Conservation (phyloP, 129 eudicot genomes). For the Centella asiatica region DNA sequence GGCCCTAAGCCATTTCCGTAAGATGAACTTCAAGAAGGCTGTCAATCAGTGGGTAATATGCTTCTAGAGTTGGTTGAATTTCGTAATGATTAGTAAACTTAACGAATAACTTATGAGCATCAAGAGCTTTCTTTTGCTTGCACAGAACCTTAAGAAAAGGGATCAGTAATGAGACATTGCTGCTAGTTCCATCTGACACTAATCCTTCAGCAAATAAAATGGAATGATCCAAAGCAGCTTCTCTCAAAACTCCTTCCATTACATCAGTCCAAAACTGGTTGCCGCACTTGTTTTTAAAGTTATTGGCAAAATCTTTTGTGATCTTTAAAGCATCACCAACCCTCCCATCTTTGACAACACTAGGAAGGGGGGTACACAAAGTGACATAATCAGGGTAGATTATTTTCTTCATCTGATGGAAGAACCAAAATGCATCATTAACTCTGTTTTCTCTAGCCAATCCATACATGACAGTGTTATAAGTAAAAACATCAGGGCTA, state of each 20-base stretch:
- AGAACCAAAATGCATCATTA: constrained; percentile 71
- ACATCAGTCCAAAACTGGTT: constrained; percentile 66
- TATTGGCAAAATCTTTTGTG: constrained; percentile 29
- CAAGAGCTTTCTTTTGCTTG: constrained; percentile 59
- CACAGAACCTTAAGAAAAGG: constrained; percentile 52
- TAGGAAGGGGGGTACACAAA: constrained; percentile 61
- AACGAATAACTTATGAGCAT: constrained; percentile 49
- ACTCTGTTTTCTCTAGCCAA: constrained; percentile 57
- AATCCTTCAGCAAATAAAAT: constrained; percentile 51
- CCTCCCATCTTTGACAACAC: constrained; percentile 64
- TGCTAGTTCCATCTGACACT: constrained; percentile 43
- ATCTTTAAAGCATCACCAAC: constrained; percentile 66
- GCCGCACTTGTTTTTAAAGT: constrained; percentile 14
- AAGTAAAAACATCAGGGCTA: constrained; percentile 77
- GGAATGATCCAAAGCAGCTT: constrained; percentile 40
- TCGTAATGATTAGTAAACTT: constrained; percentile 46
- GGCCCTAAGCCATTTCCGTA: constrained; percentile 55
- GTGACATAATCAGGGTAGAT: constrained; percentile 68
- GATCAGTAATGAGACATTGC: constrained; percentile 42
- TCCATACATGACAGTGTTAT: constrained; percentile 72
- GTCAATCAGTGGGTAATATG: constrained; percentile 53
- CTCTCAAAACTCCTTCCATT: constrained; percentile 47
- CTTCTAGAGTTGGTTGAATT: constrained; percentile 48
- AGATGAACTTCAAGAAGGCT: constrained; percentile 63
- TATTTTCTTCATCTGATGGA: constrained; percentile 80